Evolutionary conservation across 2,329 filamentous ascomycete genomes (phyloP).

Genomic region (Aspergillus neoniger): DNA sequence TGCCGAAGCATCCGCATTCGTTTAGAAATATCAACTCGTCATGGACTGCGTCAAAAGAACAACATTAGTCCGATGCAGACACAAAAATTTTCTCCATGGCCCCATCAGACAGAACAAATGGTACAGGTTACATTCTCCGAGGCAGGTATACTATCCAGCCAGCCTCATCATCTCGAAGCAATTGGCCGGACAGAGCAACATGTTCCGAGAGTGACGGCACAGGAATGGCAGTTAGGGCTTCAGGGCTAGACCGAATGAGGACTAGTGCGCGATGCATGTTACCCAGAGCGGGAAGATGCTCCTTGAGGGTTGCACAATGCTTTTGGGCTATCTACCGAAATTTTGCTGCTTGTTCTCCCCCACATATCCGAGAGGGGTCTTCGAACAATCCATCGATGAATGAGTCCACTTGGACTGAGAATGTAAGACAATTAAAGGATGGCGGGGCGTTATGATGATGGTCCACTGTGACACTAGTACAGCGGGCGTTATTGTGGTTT

Average conservation of each 20-base stretch:
- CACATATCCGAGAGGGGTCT: background rate
- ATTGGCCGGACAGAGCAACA: background rate
- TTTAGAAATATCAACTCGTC: background rate
- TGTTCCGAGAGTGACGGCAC: background rate
- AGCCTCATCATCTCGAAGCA: background rate
- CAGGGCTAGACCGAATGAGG: background rate
- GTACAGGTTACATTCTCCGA: background rate
- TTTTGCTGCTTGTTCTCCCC: background rate
- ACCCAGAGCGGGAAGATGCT: background rate
- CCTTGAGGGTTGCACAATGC: background rate
- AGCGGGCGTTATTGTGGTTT: background rate
- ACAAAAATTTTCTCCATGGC: background rate
- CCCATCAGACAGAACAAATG: background rate
- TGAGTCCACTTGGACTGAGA: constrained; percentile 10
- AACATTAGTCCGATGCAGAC: background rate
- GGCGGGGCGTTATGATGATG: no score
- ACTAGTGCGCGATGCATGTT: background rate
- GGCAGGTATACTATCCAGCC: background rate
- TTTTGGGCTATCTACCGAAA: background rate
- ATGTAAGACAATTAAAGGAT: no score
- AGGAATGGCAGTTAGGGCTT: background rate
- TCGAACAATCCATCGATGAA: constrained; percentile 21
- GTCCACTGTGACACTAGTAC: no score
- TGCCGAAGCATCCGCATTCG: no score
- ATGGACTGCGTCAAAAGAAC: background rate